Evolutionary conservation across 108 stramenopile species (phyloP).

Genomic region (Nitzschia sp.): DNA sequence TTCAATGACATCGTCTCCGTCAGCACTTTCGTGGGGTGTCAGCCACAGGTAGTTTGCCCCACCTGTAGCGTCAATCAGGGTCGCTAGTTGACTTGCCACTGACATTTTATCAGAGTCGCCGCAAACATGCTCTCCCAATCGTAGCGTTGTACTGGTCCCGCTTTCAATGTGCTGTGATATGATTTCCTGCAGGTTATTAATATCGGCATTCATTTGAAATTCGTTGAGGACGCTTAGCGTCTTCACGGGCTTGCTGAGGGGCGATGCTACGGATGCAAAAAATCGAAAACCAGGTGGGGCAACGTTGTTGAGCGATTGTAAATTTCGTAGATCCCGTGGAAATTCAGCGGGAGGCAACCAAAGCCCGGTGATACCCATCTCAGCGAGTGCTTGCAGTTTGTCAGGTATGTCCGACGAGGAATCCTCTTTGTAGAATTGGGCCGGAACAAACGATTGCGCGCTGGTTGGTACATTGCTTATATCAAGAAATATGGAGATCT

Average conservation of each 20-base stretch:
- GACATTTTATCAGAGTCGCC: constrained; percentile 3
- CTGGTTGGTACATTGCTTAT: constrained; percentile 3
- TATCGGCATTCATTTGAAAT: constrained; percentile 1
- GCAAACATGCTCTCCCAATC: background rate
- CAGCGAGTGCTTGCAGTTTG: constrained; percentile 8
- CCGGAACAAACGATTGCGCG: constrained; percentile 15
- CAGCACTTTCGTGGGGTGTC: background rate
- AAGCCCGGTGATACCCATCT: constrained; percentile 23
- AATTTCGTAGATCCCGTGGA: constrained; percentile 34
- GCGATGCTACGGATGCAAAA: constrained; percentile 7
- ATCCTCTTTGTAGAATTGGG: constrained; percentile 30
- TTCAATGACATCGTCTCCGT: constrained; percentile 29
- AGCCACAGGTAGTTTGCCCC: constrained; percentile 27
- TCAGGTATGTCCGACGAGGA: constrained; percentile 31
- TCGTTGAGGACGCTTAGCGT: constrained; percentile 6
- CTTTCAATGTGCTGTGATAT: background rate
- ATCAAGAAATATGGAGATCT: constrained; percentile 39
- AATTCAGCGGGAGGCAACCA: constrained; percentile 26
- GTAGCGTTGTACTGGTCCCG: constrained; percentile 4
- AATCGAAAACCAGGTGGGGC: constrained; percentile 19
- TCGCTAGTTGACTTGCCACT: constrained; percentile 13
- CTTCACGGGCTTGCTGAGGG: background rate
- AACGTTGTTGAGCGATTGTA: constrained; percentile 21
- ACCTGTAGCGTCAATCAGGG: constrained; percentile 14
- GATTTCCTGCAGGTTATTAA: background rate